Base-by-base conservation (phyloP, 106 monocot species). In the Dioscorea zingiberensis region DNA sequence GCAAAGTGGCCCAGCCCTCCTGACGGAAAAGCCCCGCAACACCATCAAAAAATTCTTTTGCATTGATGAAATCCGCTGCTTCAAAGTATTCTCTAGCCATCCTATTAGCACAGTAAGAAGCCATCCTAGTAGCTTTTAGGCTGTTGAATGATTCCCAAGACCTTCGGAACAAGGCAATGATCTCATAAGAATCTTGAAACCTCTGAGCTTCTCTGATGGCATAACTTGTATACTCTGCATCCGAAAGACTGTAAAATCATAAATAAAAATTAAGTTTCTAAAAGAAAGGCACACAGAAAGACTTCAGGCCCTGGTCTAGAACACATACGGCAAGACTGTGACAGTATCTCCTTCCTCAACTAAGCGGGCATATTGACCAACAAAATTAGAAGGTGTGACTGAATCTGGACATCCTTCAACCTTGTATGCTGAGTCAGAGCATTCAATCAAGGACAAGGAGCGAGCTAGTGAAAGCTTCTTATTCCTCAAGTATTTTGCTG, bases 1-100 rank as follows among this genome's bases (percentile, higher is more conserved):
- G 84, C 73, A 98, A 75, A 68, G 81, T 73, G 24, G 82, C 68
- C 98, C 98, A 98, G 1, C 98, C 93, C 59, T 98, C 98, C 69
- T 86, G 76, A 57, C 92, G 76, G 57, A 89, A 98, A 51, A 86
- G 69, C 48, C n/a, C 62, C 7, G 84, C 74, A 66, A 84, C 69
- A 76, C 63, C 48, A 62, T 82, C 79, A 65, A 98, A 84, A 27
- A 84, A 73, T 44, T 86, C 81, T 62, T 93, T 98, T 71, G 89
- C 88, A 74, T 80, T 89, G 47, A 57, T 64, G 48, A 80, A 93
- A 27, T 98, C 86, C 26, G 73, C 77, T 21, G 69, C 67, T 15
- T 51, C 49, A 69, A 86, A 78, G 75, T 98, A 86, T 45, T 98
- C 98, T 28, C 53, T 81, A 51, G 89, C 98, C 84, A 89, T 89